phyloP scores from a whole-genome alignment of 768 basidiomycete species.

The Antrodiella citrinella region DNA sequence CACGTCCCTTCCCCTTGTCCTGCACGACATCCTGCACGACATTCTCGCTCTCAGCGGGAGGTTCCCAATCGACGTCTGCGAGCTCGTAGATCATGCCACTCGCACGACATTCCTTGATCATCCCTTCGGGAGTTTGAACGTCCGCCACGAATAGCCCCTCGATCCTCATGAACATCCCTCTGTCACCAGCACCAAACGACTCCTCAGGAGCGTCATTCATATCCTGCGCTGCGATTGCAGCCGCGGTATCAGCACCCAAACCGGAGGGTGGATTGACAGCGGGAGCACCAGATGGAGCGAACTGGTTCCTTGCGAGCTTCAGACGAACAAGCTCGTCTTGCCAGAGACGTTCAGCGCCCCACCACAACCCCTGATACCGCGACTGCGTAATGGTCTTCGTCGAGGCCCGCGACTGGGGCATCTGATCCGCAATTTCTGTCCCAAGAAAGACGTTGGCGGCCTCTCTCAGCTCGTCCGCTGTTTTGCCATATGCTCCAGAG shows the following conservation, averaged over 20 bases:
- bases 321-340: conserved; percentile 76
- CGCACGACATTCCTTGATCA: conserved; percentile 53
- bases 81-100: conserved; percentile 73
- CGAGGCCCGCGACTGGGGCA: conserved; percentile 9
- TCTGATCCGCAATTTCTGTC: conserved; percentile 5
- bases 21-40: conserved; percentile 8
- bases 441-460: conserved; percentile 15
- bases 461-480: conserved; percentile 14
- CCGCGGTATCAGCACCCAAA: conserved; percentile 26
- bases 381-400: conserved; percentile 37
- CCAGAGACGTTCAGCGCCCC: conserved; percentile 88
- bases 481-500: conserved; percentile 15
- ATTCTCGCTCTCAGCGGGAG: neutral
- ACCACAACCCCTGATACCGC: conserved; percentile 79
- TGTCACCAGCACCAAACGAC: conserved; percentile 42
- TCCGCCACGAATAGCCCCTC: conserved; percentile 62
- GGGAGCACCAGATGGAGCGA: conserved; percentile 59
- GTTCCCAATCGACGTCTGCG: conserved; percentile 67
- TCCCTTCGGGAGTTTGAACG: conserved; percentile 32
- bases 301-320: conserved; percentile 55
- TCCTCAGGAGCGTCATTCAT: conserved; percentile 13
- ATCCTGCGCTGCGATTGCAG: conserved; percentile 25
- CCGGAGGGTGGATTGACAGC: conserved; percentile 57
- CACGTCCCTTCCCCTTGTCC: conserved; percentile 26
- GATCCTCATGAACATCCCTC: conserved; percentile 67